These are phyloP conservation scores for Carex pumila DNA, from an alignment of 176 grass and related monocot genomes.

Conservation along the genomic window DNA sequence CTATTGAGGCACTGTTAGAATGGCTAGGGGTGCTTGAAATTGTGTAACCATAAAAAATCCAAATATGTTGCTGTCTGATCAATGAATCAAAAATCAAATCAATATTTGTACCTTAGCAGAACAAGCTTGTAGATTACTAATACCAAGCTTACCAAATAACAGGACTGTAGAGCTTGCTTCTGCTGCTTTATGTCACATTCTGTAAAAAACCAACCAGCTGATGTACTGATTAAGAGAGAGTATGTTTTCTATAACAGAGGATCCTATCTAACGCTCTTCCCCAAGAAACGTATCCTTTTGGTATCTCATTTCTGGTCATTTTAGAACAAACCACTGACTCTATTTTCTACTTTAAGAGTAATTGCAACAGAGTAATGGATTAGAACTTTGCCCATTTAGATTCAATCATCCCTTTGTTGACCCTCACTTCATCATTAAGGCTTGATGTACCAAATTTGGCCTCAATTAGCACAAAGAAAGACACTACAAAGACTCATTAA, in stretches of 20 bases:
- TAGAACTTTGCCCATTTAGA: background rate
- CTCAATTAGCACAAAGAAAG: background rate
- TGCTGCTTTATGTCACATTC: slow-evolving; percentile 10
- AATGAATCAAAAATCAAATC: background rate
- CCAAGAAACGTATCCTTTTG: slow-evolving; percentile 19
- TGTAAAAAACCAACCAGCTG: background rate
- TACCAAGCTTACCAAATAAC: background rate
- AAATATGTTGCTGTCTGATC: background rate
- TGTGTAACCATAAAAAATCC: background rate
- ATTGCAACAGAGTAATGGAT: background rate
- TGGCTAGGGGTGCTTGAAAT: background rate
- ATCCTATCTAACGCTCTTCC: background rate
- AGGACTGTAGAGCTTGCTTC: slow-evolving; percentile 15
- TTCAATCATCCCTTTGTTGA: background rate
- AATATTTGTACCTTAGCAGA: background rate
- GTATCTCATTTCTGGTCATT: background rate
- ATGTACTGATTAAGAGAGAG: slow-evolving; percentile 7
- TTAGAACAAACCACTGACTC: background rate
- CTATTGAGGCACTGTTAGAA: background rate
- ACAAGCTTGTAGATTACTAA: background rate
- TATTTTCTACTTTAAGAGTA: background rate
- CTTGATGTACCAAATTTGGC: background rate
- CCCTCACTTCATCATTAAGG: background rate
- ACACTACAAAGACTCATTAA: background rate
- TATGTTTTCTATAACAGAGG: slow-evolving; percentile 15